Base-by-base conservation (phyloP, 495 filamentous ascomycete genomes). In the Monascus purpureus region DNA sequence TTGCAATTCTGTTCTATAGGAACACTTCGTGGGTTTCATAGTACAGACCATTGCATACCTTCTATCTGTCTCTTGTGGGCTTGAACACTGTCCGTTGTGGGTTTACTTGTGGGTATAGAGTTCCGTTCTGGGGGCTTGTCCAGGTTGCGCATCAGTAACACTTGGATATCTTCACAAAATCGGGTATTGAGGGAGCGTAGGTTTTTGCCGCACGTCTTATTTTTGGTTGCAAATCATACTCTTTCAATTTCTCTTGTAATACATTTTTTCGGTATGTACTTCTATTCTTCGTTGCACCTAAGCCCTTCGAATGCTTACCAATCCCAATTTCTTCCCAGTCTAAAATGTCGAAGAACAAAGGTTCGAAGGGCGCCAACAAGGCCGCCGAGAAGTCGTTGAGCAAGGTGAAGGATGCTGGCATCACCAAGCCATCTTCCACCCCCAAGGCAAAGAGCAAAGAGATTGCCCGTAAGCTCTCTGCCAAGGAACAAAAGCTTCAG, bases 331-430 rank as follows among this genome's bases (percentile, higher is more conserved):
- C 1, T 27, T 16, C 36, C 19, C n/a, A 58, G 50, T 44, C 47
- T 49, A 58, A 42, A 44, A 71, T 71, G 67, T 67, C 63, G 28
- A 69, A 69, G 53, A 59, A 64, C 32, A 70, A 62, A 52, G 50
- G 37, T 37, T 32, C 40, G 44, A 59, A 57, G 47, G 15, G 37
- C 23, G 50, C 42, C 36, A 56, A 66, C 34, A 65, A 65, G 50
- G 39, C 49, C 34, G 47, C 49, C 49, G 50, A 52, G 55, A 68
- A 68, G 57, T 34, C 51, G 42, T 31, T 68, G 43, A 56, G 45
- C 52, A 67, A 67, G 53, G 65, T 66, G 59, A 69, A 68, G 57
- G 53, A 61, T 44, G 51, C 59, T 41, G 64, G 55, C 32, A 55
- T 70, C 35, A 55, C 53, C 53, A 70, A 70, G 57, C 39, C 59